phyloP scores from a whole-genome alignment of 2,329 filamentous ascomycete genomes.

The Harringtonia lauricola region DNA sequence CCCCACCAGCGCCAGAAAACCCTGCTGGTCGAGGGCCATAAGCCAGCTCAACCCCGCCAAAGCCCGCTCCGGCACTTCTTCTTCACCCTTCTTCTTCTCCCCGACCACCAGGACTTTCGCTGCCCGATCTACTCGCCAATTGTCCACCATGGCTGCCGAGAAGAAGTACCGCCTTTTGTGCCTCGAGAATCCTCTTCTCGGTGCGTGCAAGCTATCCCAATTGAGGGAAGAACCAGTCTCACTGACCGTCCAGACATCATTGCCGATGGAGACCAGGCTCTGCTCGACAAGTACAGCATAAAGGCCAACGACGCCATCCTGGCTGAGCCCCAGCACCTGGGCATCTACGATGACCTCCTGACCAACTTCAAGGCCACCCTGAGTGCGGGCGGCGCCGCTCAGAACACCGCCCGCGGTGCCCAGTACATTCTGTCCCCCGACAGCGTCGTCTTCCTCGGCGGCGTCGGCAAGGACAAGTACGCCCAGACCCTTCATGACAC shows the following conservation, averaged over 20 bases:
- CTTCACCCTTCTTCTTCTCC: neutral
- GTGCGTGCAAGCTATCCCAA: constrained; percentile 70
- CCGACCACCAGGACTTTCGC: neutral
- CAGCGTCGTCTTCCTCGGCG: constrained; percentile 87
- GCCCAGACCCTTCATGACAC: constrained; percentile 78
- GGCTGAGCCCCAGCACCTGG: constrained; percentile 80
- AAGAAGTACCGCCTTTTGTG: constrained; percentile 85
- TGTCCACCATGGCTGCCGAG: constrained; percentile 52
- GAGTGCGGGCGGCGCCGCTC: constrained; percentile 90
- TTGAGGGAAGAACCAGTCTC: constrained; percentile 33
- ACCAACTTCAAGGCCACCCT: constrained; percentile 88
- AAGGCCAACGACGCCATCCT: constrained; percentile 98
- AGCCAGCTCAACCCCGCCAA: constrained; percentile 7
- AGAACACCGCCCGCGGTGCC: constrained; percentile 93
- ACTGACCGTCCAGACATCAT: constrained; percentile 62
- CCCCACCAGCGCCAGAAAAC: constrained; percentile 10
- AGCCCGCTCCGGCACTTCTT: neutral
- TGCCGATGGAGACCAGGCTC: constrained; percentile 66
- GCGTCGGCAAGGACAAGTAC: constrained; percentile 93
- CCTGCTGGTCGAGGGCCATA: constrained; percentile 6
- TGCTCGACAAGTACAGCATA: constrained; percentile 85
- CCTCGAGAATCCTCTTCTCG: constrained; percentile 95
- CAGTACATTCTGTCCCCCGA: constrained; percentile 89
- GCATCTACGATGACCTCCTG: constrained; percentile 86
- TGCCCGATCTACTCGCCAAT: neutral